Percentiles rank a stretch among this genome's conserved stretches.
phyloP scores from a whole-genome alignment of 495 filamentous ascomycete genomes.

The Daldinia concentrica region DNA sequence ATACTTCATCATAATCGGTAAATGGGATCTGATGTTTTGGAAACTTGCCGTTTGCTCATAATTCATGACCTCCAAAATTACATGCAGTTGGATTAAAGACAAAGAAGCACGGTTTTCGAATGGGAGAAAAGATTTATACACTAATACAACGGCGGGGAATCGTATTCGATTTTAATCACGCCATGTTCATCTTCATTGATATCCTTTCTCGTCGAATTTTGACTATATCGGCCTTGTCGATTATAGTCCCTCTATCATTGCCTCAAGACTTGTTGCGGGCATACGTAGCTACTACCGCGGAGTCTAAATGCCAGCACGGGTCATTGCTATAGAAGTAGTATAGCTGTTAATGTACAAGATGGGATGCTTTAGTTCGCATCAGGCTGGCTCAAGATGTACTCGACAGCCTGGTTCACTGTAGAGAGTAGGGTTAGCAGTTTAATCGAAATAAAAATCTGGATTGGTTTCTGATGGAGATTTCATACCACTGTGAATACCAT shows the following conservation, averaged over 20 bases:
- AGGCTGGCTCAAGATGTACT: conserved; percentile 94
- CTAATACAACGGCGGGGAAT: conserved; percentile 48
- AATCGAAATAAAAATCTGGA: neutral
- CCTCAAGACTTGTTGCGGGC: conserved; percentile 18
- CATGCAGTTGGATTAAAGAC: neutral
- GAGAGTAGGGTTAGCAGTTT: conserved; percentile 33
- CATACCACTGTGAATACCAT: conserved; percentile 95
- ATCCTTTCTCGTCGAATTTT: conserved; percentile 29
- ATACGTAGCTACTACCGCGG: conserved; percentile 20
- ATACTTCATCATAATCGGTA: neutral
- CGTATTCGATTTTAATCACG: conserved; percentile 27
- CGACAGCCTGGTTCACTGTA: conserved; percentile 91
- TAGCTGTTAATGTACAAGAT: conserved; percentile 45
- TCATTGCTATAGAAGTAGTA: conserved; percentile 44
- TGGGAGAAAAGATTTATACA: conserved; percentile 48
- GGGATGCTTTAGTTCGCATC: conserved; percentile 66
- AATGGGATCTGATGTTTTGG: neutral
- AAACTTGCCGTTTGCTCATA: neutral
- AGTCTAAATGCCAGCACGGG: conserved; percentile 32
- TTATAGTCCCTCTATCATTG: conserved; percentile 28
- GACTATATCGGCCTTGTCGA: conserved; percentile 22
- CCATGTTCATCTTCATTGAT: conserved; percentile 30
- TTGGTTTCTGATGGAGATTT: conserved; percentile 25
- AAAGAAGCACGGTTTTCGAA: conserved; percentile 1
- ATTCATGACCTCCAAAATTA: neutral